Conservation (phyloP, 2,329 filamentous ascomycete species). For the Penicillium sp. region DNA sequence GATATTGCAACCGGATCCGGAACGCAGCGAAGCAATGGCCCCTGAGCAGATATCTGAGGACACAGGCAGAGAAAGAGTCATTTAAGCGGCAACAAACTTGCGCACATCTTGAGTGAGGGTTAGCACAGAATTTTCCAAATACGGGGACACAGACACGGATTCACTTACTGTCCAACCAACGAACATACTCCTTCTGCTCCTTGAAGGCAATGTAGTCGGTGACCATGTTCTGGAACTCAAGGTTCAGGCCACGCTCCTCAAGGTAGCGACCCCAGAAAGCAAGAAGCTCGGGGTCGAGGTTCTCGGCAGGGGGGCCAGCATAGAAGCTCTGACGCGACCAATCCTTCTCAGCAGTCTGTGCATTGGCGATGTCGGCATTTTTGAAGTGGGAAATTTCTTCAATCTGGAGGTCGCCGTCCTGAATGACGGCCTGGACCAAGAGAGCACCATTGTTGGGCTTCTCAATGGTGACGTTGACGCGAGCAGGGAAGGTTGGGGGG, state of each 20-base stretch:
- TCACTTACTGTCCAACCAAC: constrained; percentile 68
- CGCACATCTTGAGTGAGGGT: constrained; percentile 58
- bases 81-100: constrained; percentile 69
- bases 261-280: constrained; percentile 86
- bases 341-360: constrained; percentile 67
- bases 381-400: constrained; percentile 87
- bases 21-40: background rate
- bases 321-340: constrained; percentile 74
- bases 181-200: constrained; percentile 95
- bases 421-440: constrained; percentile 76
- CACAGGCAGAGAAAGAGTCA: background rate
- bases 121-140: constrained; percentile 12
- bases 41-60: background rate
- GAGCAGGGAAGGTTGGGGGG: constrained; percentile 64
- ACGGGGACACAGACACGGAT: too few relatives aligned
- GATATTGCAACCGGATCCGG: background rate
- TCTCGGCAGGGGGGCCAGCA: constrained; percentile 85
- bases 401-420: constrained; percentile 79
- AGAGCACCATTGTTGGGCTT: constrained; percentile 80
- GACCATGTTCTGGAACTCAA: constrained; percentile 79
- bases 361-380: constrained; percentile 69
- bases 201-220: constrained; percentile 97
- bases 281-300: constrained; percentile 93
- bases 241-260: constrained; percentile 87
- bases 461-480: constrained; percentile 80